Conservation (phyloP, 441 rosid species). For the Mallotus japonicus region DNA sequence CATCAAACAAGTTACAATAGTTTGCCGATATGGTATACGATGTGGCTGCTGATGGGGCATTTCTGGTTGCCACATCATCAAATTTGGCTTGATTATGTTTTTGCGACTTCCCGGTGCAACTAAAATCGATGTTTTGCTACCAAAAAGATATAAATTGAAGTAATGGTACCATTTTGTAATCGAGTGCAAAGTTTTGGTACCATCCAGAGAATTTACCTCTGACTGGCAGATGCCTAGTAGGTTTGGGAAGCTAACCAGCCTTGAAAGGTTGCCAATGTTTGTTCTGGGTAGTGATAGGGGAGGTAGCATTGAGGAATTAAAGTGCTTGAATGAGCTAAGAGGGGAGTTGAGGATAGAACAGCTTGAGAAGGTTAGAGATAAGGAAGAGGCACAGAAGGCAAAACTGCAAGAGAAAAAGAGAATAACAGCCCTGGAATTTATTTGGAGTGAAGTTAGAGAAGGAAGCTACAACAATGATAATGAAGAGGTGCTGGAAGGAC, state of each 20-base stretch:
- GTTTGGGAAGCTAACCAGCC: conserved; percentile 6
- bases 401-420: conserved; percentile 16
- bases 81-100: no score
- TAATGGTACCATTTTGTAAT: no score
- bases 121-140: no score
- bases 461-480: conserved; percentile 7
- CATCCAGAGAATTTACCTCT: no score
- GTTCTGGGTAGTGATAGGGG: conserved; percentile 21
- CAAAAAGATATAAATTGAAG: no score
- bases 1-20: no score
- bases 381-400: conserved; percentile 22
- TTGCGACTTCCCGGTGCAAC: no score
- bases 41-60: no score
- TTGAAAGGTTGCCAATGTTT: conserved; percentile 14
- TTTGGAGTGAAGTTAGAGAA: background rate
- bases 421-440: background rate
- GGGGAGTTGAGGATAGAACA: conserved; percentile 16
- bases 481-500: background rate
- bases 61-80: no score
- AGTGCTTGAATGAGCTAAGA: conserved; percentile 17
- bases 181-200: no score
- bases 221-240: conserved; percentile 5
- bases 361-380: conserved; percentile 21
- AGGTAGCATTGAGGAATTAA: conserved; percentile 23
- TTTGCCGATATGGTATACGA: no score